Conservation (phyloP, 225 moss, liverwort and hornwort genomes). For the Rhytidiadelphus loreus region DNA sequence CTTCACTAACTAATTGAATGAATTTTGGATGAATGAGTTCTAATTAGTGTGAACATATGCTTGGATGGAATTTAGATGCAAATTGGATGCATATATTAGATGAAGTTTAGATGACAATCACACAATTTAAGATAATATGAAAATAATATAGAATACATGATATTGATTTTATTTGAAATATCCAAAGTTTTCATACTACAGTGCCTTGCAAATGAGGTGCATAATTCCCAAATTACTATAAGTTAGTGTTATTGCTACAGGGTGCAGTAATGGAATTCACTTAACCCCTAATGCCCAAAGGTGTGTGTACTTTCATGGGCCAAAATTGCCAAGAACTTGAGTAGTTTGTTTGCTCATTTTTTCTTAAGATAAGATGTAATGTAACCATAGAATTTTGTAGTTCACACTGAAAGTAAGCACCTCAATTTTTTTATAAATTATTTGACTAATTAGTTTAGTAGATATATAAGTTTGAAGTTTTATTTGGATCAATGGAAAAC, state of each 20-base stretch:
- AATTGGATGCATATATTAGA: background rate
- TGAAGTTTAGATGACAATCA: background rate
- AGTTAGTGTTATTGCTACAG: rapidly evolving
- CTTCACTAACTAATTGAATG: background rate
- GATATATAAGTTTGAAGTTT: too few relatives aligned
- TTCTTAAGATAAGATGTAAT: too few relatives aligned
- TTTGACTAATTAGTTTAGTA: too few relatives aligned
- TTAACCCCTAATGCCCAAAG: too few relatives aligned
- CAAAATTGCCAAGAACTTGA: too few relatives aligned
- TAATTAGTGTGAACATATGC: background rate
- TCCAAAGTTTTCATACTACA: too few relatives aligned
- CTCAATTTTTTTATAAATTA: too few relatives aligned
- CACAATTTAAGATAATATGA: background rate
- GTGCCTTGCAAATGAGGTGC: background rate
- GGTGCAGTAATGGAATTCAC: rapidly evolving
- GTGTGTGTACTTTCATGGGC: too few relatives aligned
- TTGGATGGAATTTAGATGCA: background rate
- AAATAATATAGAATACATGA: background rate
- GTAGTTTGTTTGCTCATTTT: too few relatives aligned
- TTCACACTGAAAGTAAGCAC: too few relatives aligned
- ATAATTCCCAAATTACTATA: background rate
- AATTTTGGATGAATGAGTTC: background rate
- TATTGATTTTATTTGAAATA: background rate
- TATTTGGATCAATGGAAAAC: too few relatives aligned
- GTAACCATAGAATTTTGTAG: too few relatives aligned